Percentiles rank a stretch among this genome's conserved stretches.
phyloP scores from a whole-genome alignment of 192 early-diverging fungal genomes.

The Coemansia sp. region DNA sequence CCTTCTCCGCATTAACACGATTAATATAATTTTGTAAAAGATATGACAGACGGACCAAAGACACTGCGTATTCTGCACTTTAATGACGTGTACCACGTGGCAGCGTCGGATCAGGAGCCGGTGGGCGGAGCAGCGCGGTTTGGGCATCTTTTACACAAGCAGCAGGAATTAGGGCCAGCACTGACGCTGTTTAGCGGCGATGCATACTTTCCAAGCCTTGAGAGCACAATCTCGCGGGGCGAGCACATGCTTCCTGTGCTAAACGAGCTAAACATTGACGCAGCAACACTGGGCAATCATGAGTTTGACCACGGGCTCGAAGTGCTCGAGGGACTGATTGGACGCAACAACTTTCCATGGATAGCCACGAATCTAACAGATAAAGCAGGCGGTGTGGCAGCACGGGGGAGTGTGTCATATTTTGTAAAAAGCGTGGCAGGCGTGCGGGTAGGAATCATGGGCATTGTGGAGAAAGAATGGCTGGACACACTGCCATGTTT shows the following conservation, averaged over 20 bases:
- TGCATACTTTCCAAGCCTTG: constrained; percentile 67
- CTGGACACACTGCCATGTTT: constrained; percentile 64
- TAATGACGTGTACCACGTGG: constrained; percentile 67
- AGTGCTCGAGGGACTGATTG: constrained; percentile 52
- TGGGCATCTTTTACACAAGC: constrained; percentile 46
- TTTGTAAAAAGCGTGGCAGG: constrained; percentile 54
- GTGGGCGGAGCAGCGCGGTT: constrained; percentile 68
- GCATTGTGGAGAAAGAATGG: constrained; percentile 72
- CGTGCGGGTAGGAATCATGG: constrained; percentile 66
- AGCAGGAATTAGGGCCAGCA: constrained; percentile 32
- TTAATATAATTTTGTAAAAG: not conserved
- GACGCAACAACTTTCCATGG: constrained; percentile 68
- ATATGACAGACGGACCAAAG: not conserved
- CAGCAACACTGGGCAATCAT: constrained; percentile 69
- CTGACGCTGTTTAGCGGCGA: constrained; percentile 67
- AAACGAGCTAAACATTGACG: constrained; percentile 62
- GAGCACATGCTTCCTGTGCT: constrained; percentile 64
- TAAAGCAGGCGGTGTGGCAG: constrained; percentile 30
- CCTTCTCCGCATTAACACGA: not conserved
- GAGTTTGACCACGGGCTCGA: constrained; percentile 73
- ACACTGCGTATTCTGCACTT: constrained; percentile 60
- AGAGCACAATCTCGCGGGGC: constrained; percentile 65
- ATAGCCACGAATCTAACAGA: constrained; percentile 66
- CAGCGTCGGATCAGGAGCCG: constrained; percentile 55
- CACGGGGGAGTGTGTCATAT: constrained; percentile 31